phyloP scores from a whole-genome alignment of 768 basidiomycete species.

The Trametes villosa region DNA sequence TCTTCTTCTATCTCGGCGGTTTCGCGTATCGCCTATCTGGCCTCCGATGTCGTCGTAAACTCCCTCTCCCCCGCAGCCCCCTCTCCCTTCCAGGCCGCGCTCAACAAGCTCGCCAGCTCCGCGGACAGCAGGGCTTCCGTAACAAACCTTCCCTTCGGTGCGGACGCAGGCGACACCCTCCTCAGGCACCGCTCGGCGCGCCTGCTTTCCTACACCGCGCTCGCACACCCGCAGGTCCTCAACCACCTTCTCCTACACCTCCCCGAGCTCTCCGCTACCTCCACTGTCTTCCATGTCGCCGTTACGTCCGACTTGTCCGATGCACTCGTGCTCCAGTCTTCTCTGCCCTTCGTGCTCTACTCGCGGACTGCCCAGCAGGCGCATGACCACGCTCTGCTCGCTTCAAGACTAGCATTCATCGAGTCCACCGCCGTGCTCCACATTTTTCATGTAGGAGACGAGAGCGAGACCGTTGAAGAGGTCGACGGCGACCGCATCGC shows the following conservation, averaged over 20 bases:
- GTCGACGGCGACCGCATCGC: constrained; percentile 62
- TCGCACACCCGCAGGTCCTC: constrained; percentile 53
- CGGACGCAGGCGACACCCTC: constrained; percentile 64
- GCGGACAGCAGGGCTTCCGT: constrained; percentile 26
- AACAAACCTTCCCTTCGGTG: constrained; percentile 62
- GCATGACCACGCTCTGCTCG: constrained; percentile 88
- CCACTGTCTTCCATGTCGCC: constrained; percentile 76
- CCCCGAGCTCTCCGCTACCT: constrained; percentile 63
- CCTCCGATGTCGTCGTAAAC: constrained; percentile 69
- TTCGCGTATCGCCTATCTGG: constrained; percentile 71
- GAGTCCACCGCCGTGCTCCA: constrained; percentile 84
- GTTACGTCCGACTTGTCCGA: constrained; percentile 67
- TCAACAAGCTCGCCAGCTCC: constrained; percentile 11
- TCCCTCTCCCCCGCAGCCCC: constrained; percentile 49
- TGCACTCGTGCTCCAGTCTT: constrained; percentile 75
- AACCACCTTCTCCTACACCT: constrained; percentile 70
- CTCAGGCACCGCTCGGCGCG: constrained; percentile 46
- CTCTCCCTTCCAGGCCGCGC: constrained; percentile 49
- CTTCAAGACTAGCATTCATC: constrained; percentile 73
- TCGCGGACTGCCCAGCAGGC: constrained; percentile 80
- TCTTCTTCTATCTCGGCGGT: constrained; percentile 45
- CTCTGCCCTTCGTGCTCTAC: constrained; percentile 80
- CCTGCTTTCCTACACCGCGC: constrained; percentile 65
- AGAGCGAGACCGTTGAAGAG: constrained; percentile 49
- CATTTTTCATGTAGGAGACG: constrained; percentile 61